Base-by-base conservation (phyloP, 1,284 basidiomycete species). In the Melampsora americana region DNA sequence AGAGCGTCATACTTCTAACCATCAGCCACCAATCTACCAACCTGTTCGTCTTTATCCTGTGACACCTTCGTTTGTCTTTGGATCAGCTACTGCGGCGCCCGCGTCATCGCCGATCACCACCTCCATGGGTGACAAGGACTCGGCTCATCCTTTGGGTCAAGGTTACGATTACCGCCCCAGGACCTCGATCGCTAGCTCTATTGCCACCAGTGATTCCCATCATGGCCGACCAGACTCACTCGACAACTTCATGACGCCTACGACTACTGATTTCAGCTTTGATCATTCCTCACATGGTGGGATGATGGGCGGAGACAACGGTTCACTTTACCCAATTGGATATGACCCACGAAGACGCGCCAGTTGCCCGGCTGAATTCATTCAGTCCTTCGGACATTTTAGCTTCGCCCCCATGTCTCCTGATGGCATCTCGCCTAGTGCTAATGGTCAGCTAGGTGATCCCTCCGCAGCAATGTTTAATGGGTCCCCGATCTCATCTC, bases 291-390 rank as follows among this genome's bases (percentile, higher is more conserved):
- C 12, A 44, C 69, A 59, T 16, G 5, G 12, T 46, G 50, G n/a
- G 20, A 9, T 56, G 62, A 77, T n/a, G 28, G 44, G 64, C 35
- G n/a, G 30, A 28, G 26, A 35, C 23, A 46, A 14, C 18, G 56
- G 48, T 16, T n/a, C 35, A 39, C 14, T 42, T 42, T 74, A 64
- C 30, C 77, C 66, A 14, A 28, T 26, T 62, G 73, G 73, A 1
- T 46, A 48, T 62, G 69, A 73, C 44, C 66, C 70, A 60, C 62
- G 68, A 30, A 69, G 78, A 32, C 69, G 78, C 28, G 71, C 78
- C 20, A 74, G 69, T 28, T 78, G 78, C 56, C 78, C 78, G 5
- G 78, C 78, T 16, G 78, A 75, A 6, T 76, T 78, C 30, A 61
- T 72, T 20, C 71, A 74, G 20, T 66, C 66, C 11, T 77, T 78